A percentile compares a stretch with the other conserved stretches of the same genome.
Evolutionary conservation across 1,284 basidiomycete genomes (phyloP).

Genomic region (Cutaneotrichosporon mucoides): DNA sequence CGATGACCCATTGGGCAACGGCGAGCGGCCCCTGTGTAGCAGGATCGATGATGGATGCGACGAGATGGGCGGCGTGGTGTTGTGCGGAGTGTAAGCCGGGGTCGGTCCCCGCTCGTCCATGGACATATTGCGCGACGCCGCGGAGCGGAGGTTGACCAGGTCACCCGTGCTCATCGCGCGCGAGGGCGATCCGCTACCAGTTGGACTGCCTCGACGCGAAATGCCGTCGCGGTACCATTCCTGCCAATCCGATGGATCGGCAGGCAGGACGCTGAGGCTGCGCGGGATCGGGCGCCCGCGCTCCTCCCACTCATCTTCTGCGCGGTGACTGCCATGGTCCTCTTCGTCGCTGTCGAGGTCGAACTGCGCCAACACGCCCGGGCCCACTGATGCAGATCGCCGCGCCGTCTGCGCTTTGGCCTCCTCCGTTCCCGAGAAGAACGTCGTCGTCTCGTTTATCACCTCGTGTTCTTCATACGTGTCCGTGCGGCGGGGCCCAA

Average conservation of each 20-base stretch:
- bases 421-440: constrained; percentile 60
- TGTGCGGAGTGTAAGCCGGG: constrained; percentile 42
- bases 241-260: constrained; percentile 22
- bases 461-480: constrained; percentile 74
- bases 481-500: constrained; percentile 73
- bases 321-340: constrained; percentile 28
- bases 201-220: constrained; percentile 15
- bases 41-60: constrained; percentile 6
- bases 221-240: constrained; percentile 27
- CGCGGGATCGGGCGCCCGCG: constrained; percentile 10
- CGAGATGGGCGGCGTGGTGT: constrained; percentile 3
- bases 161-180: background rate
- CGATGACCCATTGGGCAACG: background rate
- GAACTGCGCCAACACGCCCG: constrained; percentile 54
- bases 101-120: constrained; percentile 40
- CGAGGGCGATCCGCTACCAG: background rate
- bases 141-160: background rate
- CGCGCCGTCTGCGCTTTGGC: constrained; percentile 39
- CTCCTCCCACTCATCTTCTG: constrained; percentile 18
- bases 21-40: background rate
- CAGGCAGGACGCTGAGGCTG: constrained; percentile 38
- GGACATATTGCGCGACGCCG: background rate
- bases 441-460: constrained; percentile 66
- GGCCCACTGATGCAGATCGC: constrained; percentile 74
- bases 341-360: constrained; percentile 40